Evolutionary conservation across 352 stramenopile species (phyloP).

Genomic region (Pythium diclinum): DNA sequence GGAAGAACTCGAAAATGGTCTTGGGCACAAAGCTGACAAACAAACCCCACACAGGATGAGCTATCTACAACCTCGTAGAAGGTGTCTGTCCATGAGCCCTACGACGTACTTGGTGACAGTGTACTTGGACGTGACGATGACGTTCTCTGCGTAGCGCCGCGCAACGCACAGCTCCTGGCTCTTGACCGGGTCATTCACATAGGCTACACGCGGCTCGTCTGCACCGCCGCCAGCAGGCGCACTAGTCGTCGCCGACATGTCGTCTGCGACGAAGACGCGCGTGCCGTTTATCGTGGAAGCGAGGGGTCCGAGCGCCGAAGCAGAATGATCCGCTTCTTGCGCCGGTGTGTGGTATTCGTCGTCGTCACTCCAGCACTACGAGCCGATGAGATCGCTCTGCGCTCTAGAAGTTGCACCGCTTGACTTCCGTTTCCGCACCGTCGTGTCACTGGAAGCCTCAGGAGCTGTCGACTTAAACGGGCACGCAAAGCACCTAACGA

Average conservation of each 20-base stretch:
- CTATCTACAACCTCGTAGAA: neutral
- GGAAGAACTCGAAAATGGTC: conserved; percentile 94
- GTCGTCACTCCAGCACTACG: neutral
- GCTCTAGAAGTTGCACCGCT: neutral
- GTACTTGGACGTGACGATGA: conserved; percentile 91
- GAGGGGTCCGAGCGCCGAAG: conserved; percentile 3
- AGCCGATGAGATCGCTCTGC: neutral
- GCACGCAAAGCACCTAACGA: neutral
- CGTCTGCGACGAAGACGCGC: conserved; percentile 20
- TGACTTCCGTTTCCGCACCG: neutral
- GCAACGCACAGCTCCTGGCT: conserved; percentile 51
- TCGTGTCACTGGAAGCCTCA: no score
- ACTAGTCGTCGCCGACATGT: conserved; percentile 13
- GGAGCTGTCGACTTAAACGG: no score
- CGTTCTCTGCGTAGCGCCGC: conserved; percentile 68
- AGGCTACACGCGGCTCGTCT: conserved; percentile 35
- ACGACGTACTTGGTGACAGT: conserved; percentile 46
- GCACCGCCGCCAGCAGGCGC: neutral
- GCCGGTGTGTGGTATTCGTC: neutral
- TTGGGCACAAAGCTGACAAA: conserved; percentile 88
- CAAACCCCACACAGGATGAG: neutral
- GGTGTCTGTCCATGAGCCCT: no score
- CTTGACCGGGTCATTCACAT: conserved; percentile 48
- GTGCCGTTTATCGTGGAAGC: conserved; percentile 20
- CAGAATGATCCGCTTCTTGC: neutral